Evolutionary conservation across 768 basidiomycete species (phyloP).

Genomic region (Leucocoprinus sp.): DNA sequence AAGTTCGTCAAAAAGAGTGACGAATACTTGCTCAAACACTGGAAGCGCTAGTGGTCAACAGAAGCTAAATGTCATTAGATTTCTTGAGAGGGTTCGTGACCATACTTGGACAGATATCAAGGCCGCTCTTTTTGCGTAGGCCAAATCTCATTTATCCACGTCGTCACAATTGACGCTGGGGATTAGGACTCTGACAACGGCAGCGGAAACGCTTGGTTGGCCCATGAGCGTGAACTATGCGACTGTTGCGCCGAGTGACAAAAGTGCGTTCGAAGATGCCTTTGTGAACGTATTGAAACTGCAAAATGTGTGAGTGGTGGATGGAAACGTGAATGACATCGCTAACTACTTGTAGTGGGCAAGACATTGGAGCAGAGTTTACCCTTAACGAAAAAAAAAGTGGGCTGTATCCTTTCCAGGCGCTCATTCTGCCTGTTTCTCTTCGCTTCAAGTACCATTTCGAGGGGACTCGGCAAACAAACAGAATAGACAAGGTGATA

Average conservation of each 20-base stretch:
- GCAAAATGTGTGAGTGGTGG: slow-evolving; percentile 60
- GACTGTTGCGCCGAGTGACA: slow-evolving; percentile 37
- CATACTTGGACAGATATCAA: slow-evolving; percentile 78
- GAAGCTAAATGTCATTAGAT: slow-evolving; percentile 49
- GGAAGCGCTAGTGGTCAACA: slow-evolving; percentile 41
- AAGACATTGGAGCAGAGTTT: slow-evolving; percentile 28
- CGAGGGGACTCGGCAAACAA: slow-evolving; percentile 78
- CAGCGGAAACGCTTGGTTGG: slow-evolving; percentile 79
- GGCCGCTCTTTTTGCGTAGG: slow-evolving; percentile 52
- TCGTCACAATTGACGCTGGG: background rate
- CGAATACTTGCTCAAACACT: slow-evolving; percentile 32
- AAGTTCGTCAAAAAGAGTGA: slow-evolving; percentile 47
- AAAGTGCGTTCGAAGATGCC: slow-evolving; percentile 62
- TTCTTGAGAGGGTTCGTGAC: slow-evolving; percentile 55
- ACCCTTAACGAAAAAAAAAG: slow-evolving; percentile 34
- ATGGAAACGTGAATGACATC: background rate
- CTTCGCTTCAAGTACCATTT: slow-evolving; percentile 95
- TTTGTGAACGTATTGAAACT: slow-evolving; percentile 72
- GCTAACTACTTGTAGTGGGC: slow-evolving; percentile 33
- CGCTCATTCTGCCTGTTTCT: slow-evolving; percentile 74
- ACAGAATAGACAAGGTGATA: slow-evolving; percentile 84
- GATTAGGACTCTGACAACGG: slow-evolving; percentile 49
- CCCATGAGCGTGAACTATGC: slow-evolving; percentile 67
- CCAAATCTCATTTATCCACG: slow-evolving; percentile 9
- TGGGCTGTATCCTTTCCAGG: slow-evolving; percentile 77